phyloP scores from a whole-genome alignment of 768 basidiomycete genomes.

The Termitomyces sp. region DNA sequence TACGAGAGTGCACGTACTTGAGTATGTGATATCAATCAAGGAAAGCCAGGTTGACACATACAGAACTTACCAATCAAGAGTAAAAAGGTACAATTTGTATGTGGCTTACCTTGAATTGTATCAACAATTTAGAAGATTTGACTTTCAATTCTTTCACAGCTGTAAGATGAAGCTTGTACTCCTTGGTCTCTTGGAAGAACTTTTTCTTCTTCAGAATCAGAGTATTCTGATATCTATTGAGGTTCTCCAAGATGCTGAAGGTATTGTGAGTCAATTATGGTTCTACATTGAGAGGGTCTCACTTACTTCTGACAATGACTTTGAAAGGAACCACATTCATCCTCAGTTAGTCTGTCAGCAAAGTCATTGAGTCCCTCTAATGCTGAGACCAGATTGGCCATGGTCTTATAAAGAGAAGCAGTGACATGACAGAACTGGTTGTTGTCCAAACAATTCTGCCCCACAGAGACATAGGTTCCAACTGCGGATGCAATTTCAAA shows the following conservation, averaged over 20 bases:
- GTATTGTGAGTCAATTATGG: not conserved
- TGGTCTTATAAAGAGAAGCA: not conserved
- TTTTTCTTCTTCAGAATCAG: not conserved
- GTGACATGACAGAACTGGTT: not conserved
- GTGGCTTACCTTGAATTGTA: not conserved
- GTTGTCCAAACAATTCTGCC: not conserved
- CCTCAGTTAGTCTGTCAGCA: not conserved
- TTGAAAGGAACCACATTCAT: not conserved
- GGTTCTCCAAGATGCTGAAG: not conserved
- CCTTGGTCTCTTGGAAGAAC: not conserved
- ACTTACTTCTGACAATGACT: not conserved
- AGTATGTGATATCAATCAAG: not conserved
- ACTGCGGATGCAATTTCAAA: not conserved
- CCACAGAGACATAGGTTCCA: not conserved
- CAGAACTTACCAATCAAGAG: too few species aligned
- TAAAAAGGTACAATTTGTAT: too few species aligned
- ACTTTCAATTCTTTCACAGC: not conserved
- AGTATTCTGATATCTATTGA: not conserved
- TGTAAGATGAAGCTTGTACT: not conserved
- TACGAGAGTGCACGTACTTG: not conserved
- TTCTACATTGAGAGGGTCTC: not conserved
- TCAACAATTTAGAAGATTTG: not conserved
- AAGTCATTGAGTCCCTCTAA: not conserved
- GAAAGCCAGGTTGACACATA: not conserved
- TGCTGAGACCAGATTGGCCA: not conserved